phyloP scores from a whole-genome alignment of 2,329 filamentous ascomycete genomes.

The Paracorniculantispora psalliotae region DNA sequence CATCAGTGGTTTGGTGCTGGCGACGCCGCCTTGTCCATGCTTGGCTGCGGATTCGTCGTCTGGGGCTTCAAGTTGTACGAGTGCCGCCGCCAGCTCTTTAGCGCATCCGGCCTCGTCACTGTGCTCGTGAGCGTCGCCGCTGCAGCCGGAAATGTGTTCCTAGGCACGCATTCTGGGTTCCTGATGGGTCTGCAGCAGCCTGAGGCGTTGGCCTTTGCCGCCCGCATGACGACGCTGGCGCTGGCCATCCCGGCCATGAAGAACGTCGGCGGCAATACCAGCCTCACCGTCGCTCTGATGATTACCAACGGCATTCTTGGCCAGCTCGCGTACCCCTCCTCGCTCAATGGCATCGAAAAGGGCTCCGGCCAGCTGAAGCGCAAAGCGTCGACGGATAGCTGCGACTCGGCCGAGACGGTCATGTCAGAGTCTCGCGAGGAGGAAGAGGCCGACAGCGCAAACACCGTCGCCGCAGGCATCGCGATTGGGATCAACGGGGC shows the following conservation, averaged over 20 bases:
- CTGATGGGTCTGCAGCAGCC: conserved; percentile 31
- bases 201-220: conserved; percentile 42
- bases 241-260: conserved; percentile 43
- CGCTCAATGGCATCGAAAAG: conserved; percentile 23
- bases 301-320: conserved; percentile 47
- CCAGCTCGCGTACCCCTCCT: conserved; percentile 34
- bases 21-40: conserved; percentile 42
- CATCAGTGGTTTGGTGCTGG: conserved; percentile 39
- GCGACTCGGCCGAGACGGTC: neutral
- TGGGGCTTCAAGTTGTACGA: conserved; percentile 53
- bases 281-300: conserved; percentile 46
- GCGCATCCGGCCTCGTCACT: conserved; percentile 35
- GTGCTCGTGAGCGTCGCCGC: conserved; percentile 31
- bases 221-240: conserved; percentile 46
- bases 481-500: conserved; percentile 54
- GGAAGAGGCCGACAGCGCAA: conserved; percentile 24
- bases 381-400: neutral
- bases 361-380: conserved; percentile 14
- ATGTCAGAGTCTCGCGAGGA: neutral
- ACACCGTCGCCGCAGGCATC: conserved; percentile 45
- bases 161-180: conserved; percentile 34
- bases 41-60: conserved; percentile 46
- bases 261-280: conserved; percentile 39
- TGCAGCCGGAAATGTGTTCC: conserved; percentile 38
- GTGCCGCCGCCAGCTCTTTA: conserved; percentile 42